Base-by-base conservation (phyloP, 805 yeast genomes). In the Wickerhamiella occidentalis region DNA sequence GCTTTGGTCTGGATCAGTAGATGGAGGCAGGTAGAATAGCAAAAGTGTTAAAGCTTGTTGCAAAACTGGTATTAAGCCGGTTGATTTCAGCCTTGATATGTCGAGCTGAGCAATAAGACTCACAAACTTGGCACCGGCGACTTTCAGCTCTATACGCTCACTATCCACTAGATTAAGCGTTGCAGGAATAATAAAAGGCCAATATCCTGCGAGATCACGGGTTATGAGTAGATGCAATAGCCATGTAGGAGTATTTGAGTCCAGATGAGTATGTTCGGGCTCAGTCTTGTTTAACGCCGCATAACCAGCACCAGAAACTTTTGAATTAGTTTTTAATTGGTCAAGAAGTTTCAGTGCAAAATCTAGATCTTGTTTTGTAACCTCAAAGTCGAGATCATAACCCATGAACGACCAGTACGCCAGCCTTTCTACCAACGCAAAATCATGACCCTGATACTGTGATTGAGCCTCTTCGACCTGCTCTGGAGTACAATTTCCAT, bases 111-210 rank as follows among this genome's bases (percentile, higher is more conserved):
- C 47, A 15, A 62, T 40, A 17, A 43, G 5, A 8, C 23, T 11
- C 3, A 52, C 53, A 3, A 60, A 38, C 13, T 35, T 29, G 17
- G 57, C 55, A 1, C 65, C 67, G 12, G 47, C 52, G 2, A 52
- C 46, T 48, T 61, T 62, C 37, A 55, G 46, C 8, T 18, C 29
- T 3, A 59, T 45, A 1, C 62, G 61, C 9, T 55, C 52, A 28
- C 59, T 57, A 47, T 66, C 69, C 18, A 60, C 44, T 28, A 58
- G 48, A 26, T 60, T 58, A 15, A 66, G 56, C 13, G 58, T 50
- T 0, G 63, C 53, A 3, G 69, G 68, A 0, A 62, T 51, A 1
- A 66, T 26, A 11, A 63, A 49, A 3, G 64, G 48, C 66, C 68
- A 65, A 49, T 57, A 50, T 15, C 26, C 19, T 11, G 47, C 53